phyloP scores from a whole-genome alignment of 2,329 filamentous ascomycete genomes.

The Gremmenia infestans region DNA sequence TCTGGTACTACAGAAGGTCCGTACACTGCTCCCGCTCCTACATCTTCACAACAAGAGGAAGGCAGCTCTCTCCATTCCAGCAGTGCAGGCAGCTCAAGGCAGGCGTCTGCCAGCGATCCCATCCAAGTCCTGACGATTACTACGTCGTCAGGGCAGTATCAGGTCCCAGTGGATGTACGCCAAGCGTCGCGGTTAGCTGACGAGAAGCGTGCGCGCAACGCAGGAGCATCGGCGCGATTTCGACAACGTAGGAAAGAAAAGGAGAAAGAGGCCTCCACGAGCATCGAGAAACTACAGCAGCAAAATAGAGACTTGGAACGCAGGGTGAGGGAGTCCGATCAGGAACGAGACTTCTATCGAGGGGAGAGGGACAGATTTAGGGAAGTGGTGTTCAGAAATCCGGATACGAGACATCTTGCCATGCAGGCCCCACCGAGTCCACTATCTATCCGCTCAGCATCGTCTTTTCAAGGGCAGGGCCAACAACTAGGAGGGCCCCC shows the following conservation, averaged over 20 bases:
- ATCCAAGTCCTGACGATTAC: conserved; percentile 33
- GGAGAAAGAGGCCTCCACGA: conserved; percentile 66
- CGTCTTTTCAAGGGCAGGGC: conserved; percentile 18
- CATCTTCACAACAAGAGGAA: conserved; percentile 15
- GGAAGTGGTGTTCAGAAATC: conserved; percentile 57
- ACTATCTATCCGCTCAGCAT: conserved; percentile 19
- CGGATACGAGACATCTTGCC: conserved; percentile 49
- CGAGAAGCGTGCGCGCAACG: conserved; percentile 81
- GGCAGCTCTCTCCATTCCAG: conserved; percentile 27
- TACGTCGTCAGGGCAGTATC: conserved; percentile 49
- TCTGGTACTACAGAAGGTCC: conserved; percentile 30
- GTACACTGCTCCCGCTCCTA: conserved; percentile 29
- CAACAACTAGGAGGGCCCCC: conserved; percentile 6
- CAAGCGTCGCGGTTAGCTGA: conserved; percentile 78
- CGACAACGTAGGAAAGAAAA: conserved; percentile 77
- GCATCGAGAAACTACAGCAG: conserved; percentile 66
- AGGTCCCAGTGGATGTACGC: conserved; percentile 71
- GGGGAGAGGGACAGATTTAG: conserved; percentile 67
- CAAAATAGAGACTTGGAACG: conserved; percentile 61
- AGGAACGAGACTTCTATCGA: conserved; percentile 69
- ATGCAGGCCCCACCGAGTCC: conserved; percentile 50
- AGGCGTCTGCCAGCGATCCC: conserved; percentile 30
- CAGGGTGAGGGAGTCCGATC: conserved; percentile 47
- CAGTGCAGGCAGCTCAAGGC: conserved; percentile 27
- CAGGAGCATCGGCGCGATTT: conserved; percentile 78